phyloP scores from a whole-genome alignment of 202 grass and related monocot genomes.

The Panicum virgatum region DNA sequence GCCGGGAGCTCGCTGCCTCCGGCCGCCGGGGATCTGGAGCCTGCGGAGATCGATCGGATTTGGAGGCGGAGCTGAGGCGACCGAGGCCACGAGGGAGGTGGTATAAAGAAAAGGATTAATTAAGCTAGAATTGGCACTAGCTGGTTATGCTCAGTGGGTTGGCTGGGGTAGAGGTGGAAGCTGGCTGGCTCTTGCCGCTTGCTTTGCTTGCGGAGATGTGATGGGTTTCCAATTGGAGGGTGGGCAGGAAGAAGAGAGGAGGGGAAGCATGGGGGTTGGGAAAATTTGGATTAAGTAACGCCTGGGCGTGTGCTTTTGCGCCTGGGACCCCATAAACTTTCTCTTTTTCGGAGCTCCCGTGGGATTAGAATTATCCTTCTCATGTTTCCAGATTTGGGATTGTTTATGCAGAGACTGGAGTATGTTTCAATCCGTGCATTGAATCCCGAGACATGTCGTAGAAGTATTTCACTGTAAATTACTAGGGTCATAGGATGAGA shows the following conservation, averaged over 20 bases:
- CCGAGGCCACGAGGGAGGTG: neutral
- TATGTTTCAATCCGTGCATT: neutral
- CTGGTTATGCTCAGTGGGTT: neutral
- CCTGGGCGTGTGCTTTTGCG: slow-evolving; percentile 9
- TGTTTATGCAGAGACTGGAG: neutral
- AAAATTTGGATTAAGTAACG: slow-evolving; percentile 1
- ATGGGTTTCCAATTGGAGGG: slow-evolving; percentile 19
- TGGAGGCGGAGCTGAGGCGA: slow-evolving; percentile 19
- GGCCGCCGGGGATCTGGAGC: slow-evolving; percentile 35
- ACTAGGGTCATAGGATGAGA: neutral
- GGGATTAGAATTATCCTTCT: neutral
- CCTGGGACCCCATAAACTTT: neutral
- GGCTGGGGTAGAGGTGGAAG: neutral
- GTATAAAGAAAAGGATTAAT: slow-evolving; percentile 44
- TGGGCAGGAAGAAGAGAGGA: neutral
- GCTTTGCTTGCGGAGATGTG: neutral
- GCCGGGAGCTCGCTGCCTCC: slow-evolving; percentile 15
- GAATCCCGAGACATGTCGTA: neutral
- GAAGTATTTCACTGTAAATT: neutral
- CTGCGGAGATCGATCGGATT: slow-evolving; percentile 36
- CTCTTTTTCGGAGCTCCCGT: neutral
- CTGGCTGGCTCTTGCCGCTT: slow-evolving; percentile 5
- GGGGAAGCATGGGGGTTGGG: neutral
- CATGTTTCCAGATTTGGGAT: neutral
- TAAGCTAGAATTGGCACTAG: slow-evolving; percentile 29